Conservation (phyloP, 1,284 basidiomycete genomes). For the Phylloboletellus chloephorus region DNA sequence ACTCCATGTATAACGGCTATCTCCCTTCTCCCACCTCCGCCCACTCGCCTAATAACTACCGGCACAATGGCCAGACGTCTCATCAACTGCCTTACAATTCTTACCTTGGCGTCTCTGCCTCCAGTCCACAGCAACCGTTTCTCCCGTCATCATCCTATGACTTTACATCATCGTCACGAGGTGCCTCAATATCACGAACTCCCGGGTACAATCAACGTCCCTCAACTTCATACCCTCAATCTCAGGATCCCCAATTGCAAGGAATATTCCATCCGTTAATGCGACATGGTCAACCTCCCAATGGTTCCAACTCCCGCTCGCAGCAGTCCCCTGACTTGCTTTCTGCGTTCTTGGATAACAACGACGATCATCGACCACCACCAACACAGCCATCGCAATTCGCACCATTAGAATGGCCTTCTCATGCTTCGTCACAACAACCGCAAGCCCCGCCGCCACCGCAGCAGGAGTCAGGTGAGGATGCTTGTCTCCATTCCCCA, state of each 20-base stretch:
- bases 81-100: conserved; percentile 24
- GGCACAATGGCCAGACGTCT: conserved; percentile 27
- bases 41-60: conserved; percentile 26
- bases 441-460: conserved; percentile 15
- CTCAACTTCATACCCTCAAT: conserved; percentile 22
- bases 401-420: conserved; percentile 28
- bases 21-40: conserved; percentile 30
- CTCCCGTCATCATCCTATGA: conserved; percentile 28
- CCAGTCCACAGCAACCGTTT: conserved; percentile 22
- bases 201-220: conserved; percentile 25
- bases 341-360: conserved; percentile 28
- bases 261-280: conserved; percentile 32
- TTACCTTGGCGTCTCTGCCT: conserved; percentile 19
- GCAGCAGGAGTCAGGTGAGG: conserved; percentile 28
- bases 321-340: conserved; percentile 27
- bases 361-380: conserved; percentile 24
- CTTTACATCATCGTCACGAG: conserved; percentile 27
- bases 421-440: conserved; percentile 23
- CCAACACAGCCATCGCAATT: conserved; percentile 24
- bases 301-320: conserved; percentile 16
- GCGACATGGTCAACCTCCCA: conserved; percentile 24
- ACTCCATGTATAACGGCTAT: conserved; percentile 29
- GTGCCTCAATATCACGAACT: conserved; percentile 20
- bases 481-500: not conserved
- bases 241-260: conserved; percentile 31